phyloP scores from a whole-genome alignment of 352 stramenopile species.

The Elongisporangium undulatum region DNA sequence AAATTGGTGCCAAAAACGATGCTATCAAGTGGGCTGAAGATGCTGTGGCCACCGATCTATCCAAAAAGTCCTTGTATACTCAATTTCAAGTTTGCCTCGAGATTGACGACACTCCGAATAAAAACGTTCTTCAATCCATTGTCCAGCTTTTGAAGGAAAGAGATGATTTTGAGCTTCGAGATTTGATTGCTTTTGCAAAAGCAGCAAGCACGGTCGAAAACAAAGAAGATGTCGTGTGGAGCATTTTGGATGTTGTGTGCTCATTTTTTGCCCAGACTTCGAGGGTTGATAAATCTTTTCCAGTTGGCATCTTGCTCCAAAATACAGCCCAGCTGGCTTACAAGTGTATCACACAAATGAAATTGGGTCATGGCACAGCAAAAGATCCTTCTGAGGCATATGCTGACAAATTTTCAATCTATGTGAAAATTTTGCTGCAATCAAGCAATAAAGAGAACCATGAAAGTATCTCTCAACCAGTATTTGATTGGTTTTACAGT shows the following conservation, averaged over 20 bases:
- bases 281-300: constrained; percentile 7
- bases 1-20: constrained; percentile 22
- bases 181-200: constrained; percentile 56
- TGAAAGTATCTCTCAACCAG: constrained; percentile 23
- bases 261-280: constrained; percentile 3
- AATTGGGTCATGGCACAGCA: not conserved
- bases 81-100: constrained; percentile 41
- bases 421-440: constrained; percentile 33
- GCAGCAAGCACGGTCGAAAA: constrained; percentile 19
- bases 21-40: constrained; percentile 40
- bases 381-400: constrained; percentile 14
- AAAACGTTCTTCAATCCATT: constrained; percentile 13
- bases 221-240: constrained; percentile 31
- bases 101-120: constrained; percentile 6
- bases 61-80: constrained; percentile 58
- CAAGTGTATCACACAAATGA: constrained; percentile 14
- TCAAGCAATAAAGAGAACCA: constrained; percentile 8
- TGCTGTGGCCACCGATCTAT: constrained; percentile 38
- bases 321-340: constrained; percentile 65
- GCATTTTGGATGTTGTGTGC: constrained; percentile 57
- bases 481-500: constrained; percentile 75
- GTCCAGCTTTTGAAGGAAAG: constrained; percentile 31
- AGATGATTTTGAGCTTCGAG: constrained; percentile 62
- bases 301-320: constrained; percentile 44
- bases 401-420: constrained; percentile 34